phyloP scores from a whole-genome alignment of 2,329 filamentous ascomycete species.

The Aspergillus viridinutans region DNA sequence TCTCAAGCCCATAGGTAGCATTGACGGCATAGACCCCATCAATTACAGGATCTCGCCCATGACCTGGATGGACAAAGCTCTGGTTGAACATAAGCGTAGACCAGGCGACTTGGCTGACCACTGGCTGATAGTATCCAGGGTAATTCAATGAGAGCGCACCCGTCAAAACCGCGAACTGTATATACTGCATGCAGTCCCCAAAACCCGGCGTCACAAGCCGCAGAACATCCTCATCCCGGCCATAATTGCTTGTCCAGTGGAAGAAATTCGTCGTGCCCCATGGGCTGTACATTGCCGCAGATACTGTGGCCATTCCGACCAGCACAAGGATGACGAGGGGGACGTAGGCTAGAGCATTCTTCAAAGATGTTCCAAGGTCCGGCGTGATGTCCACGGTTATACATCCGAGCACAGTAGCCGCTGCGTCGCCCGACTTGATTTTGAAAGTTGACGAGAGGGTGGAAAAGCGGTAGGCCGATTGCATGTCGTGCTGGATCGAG shows the following conservation, averaged over 20 bases:
- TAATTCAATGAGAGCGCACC: slow-evolving; percentile 85
- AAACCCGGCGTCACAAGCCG: slow-evolving; percentile 93
- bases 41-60: slow-evolving; percentile 62
- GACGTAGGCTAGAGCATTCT: slow-evolving; percentile 67
- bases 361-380: slow-evolving; percentile 65
- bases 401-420: slow-evolving; percentile 66
- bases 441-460: slow-evolving; percentile 71
- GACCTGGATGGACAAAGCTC: slow-evolving; percentile 70
- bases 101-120: slow-evolving; percentile 83
- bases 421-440: slow-evolving; percentile 68
- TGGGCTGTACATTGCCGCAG: slow-evolving; percentile 82
- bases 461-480: slow-evolving; percentile 79
- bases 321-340: slow-evolving; percentile 74
- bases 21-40: slow-evolving; percentile 86
- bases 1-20: slow-evolving; percentile 73
- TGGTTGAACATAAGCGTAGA: slow-evolving; percentile 89
- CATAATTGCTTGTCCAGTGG: slow-evolving; percentile 97
- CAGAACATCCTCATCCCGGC: slow-evolving; percentile 84
- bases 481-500: slow-evolving; percentile 67
- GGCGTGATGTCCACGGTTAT: slow-evolving; percentile 80
- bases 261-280: slow-evolving; percentile 92
- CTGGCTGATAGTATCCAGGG: slow-evolving; percentile 90
- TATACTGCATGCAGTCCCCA: slow-evolving; percentile 92
- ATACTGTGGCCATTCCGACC: slow-evolving; percentile 75
- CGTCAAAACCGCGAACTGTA: slow-evolving; percentile 85